Evolutionary conservation across 768 basidiomycete species (phyloP).

Genomic region (Dioszegia aurantiaca): DNA sequence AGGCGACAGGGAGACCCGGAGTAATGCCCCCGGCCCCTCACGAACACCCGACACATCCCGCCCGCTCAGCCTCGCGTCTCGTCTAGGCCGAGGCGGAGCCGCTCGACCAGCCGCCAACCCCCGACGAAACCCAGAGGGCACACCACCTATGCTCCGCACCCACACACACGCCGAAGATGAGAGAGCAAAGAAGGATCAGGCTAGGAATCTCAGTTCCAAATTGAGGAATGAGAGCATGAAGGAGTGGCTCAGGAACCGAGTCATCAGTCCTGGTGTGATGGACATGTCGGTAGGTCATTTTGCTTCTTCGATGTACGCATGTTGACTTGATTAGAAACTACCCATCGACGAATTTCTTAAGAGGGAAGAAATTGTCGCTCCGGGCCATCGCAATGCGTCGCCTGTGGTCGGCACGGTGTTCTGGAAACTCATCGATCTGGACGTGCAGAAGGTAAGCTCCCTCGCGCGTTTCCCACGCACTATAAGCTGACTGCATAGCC

Average conservation of each 20-base stretch:
- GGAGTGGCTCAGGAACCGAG: constrained; percentile 29
- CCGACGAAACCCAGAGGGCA: constrained; percentile 16
- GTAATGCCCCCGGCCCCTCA: neutral
- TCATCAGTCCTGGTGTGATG: constrained; percentile 30
- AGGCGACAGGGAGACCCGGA: neutral
- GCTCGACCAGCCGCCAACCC: constrained; percentile 12
- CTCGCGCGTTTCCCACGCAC: neutral
- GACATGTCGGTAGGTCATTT: constrained; percentile 39
- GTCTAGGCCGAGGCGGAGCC: neutral
- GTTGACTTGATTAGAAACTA: constrained; percentile 54
- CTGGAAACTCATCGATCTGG: constrained; percentile 60
- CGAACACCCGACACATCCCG: neutral
- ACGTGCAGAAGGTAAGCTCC: constrained; percentile 32
- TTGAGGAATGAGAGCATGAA: constrained; percentile 36
- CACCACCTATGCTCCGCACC: constrained; percentile 17
- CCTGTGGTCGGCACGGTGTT: constrained; percentile 66
- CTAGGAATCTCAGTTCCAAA: constrained; percentile 26
- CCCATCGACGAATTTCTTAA: constrained; percentile 71
- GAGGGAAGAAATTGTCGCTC: constrained; percentile 67
- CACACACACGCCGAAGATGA: constrained; percentile 14
- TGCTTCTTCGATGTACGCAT: neutral
- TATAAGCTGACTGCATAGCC: constrained; percentile 14
- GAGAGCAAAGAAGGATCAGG: constrained; percentile 13
- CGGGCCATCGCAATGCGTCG: constrained; percentile 66
- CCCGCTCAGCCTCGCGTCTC: neutral